A percentile compares a stretch with the other conserved stretches of the same genome.
Evolutionary conservation across 108 stramenopile genomes (phyloP).

Genomic region (Cyclotella choctawhatcheeana): DNA sequence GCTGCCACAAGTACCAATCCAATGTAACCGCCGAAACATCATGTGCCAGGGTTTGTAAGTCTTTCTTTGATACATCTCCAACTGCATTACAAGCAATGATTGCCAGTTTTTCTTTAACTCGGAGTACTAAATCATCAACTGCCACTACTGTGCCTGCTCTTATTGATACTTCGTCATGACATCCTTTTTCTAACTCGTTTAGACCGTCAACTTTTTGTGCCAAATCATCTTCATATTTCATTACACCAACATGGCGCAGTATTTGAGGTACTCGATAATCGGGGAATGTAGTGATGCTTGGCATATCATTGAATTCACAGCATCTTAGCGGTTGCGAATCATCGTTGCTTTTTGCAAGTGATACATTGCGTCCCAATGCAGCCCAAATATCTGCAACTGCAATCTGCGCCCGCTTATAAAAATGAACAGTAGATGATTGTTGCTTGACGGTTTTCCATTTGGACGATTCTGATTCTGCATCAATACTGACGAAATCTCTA

Average conservation of each 20-base stretch:
- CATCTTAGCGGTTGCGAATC: slow-evolving; percentile 21
- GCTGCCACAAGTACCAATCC: slow-evolving; percentile 92
- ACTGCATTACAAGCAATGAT: slow-evolving; percentile 1
- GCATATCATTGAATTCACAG: slow-evolving; percentile 58
- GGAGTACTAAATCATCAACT: slow-evolving; percentile 80
- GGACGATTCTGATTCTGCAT: neutral
- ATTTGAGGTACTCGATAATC: slow-evolving; percentile 95
- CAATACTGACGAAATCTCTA: slow-evolving; percentile 63
- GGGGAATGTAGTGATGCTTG: slow-evolving; percentile 87
- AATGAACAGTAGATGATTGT: slow-evolving; percentile 49
- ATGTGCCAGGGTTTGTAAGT: slow-evolving; percentile 24
- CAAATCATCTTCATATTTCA: slow-evolving; percentile 69
- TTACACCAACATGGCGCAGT: slow-evolving; percentile 70
- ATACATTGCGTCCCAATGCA: slow-evolving; percentile 45
- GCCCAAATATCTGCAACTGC: slow-evolving; percentile 89
- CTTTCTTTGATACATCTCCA: neutral
- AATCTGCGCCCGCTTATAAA: slow-evolving; percentile 94
- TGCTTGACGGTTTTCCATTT: slow-evolving; percentile 32
- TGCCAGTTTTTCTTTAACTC: slow-evolving; percentile 41
- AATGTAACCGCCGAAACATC: slow-evolving; percentile 81
- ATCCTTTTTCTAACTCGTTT: slow-evolving; percentile 55
- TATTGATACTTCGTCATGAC: slow-evolving; percentile 83
- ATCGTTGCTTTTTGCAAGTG: neutral
- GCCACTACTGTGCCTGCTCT: slow-evolving; percentile 89
- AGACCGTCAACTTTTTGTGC: slow-evolving; percentile 60